Evolutionary conservation across 805 yeast species (phyloP), one percentile per base, ranked within the genome.

Genomic region (Barnettozyma populi): DNA sequence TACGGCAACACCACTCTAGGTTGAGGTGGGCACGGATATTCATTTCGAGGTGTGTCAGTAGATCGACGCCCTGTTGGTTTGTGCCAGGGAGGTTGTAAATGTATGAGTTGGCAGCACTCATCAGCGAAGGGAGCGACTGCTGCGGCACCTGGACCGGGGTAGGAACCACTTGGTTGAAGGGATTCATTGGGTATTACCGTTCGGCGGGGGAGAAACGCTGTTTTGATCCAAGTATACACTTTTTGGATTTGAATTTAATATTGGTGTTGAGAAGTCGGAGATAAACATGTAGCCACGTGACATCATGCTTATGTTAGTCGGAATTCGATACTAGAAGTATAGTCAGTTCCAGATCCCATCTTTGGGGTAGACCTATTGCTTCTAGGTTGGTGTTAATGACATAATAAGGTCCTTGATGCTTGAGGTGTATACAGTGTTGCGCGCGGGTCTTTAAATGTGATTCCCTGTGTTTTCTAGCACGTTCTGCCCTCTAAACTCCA

Each of bases 1-100:
- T 60, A 20, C 50, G 52, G 4, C 54, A 44, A 27, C 62, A 59
- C 64, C 64, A 60, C n/a, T 60, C 61, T 9, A 52, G 32, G 34
- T 60, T 53, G 19, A 55, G 11, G 7, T 57, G 49, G 2, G 61
- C 63, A 14, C 45, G 48, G 27, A 59, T 47, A 37, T 45, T 59
- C 46, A 49, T 49, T 42, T 57, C 55, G 27, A 60, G 44, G 39
- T 59, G 61, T 13, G 61, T 58, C 25, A 57, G 49, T 16, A 60
- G 46, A 43, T 60, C 64, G 7, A 54, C 46, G 7, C 61, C 60
- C 25, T 49, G 54, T 14, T 43, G 49, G 43, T 52, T 52, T 29
- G 60, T 52, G 4, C 56, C 58, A 11, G 53, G 57, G 5, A 50
- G 50, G 25, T 54, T 50, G 44, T 52, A 50, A 13, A 50, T 16